Conservation (phyloP, 1,284 basidiomycete genomes). For the Ustilago esculenta region DNA sequence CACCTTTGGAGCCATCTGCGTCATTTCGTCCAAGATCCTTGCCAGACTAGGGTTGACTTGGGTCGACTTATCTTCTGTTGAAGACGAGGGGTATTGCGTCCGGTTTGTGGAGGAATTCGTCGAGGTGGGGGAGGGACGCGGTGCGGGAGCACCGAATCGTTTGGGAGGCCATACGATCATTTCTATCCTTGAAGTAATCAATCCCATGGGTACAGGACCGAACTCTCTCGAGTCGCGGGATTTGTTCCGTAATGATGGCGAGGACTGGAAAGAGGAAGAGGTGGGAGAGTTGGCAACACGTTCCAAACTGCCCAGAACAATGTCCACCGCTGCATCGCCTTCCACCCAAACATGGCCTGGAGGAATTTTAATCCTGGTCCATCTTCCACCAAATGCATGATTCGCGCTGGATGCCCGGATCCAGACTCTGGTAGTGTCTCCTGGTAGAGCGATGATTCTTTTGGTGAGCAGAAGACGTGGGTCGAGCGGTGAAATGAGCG, state of each 20-base stretch:
- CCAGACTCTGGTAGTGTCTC: slow-evolving; percentile 70
- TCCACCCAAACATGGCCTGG: slow-evolving; percentile 70
- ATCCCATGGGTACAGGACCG: slow-evolving; percentile 70
- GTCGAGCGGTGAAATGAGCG: slow-evolving; percentile 70
- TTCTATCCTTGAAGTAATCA: slow-evolving; percentile 68
- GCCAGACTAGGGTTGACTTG: slow-evolving; percentile 45
- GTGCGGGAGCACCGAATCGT: slow-evolving; percentile 46
- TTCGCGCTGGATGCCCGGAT: slow-evolving; percentile 1
- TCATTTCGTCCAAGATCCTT: slow-evolving; percentile 38
- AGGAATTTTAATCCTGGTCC: slow-evolving; percentile 52
- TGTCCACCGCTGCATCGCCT: slow-evolving; percentile 69
- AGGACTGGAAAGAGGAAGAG: slow-evolving; percentile 1
- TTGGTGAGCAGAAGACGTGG: slow-evolving; percentile 70
- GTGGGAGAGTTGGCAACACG: slow-evolving; percentile 18
- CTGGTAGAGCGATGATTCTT: slow-evolving; percentile 71
- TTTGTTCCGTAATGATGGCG: slow-evolving; percentile 7
- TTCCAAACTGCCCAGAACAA: slow-evolving; percentile 24
- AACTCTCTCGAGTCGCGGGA: slow-evolving; percentile 70
- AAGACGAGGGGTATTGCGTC: slow-evolving; percentile 19
- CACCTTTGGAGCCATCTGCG: slow-evolving; percentile 4
- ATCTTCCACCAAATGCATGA: slow-evolving; percentile 18
- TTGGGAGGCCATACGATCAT: slow-evolving; percentile 69
- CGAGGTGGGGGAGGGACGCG: slow-evolving; percentile 18
- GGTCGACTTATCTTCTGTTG: slow-evolving; percentile 18
- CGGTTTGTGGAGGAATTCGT: not conserved